Base-by-base conservation (phyloP, 305 asterid genomes). In the Plantago coronopus region DNA sequence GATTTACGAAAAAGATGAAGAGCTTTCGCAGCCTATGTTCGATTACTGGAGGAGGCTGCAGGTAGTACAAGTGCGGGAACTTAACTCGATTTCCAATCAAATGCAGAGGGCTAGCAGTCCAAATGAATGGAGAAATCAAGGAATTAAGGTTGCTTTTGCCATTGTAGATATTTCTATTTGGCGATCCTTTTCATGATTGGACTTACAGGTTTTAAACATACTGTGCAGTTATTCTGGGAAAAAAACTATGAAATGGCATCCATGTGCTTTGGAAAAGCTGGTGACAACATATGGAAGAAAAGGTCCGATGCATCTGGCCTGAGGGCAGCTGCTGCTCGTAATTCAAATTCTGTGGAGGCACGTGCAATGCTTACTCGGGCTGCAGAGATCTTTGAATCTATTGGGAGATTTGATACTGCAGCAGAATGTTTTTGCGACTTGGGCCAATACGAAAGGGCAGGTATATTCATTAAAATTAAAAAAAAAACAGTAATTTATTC, bases 51-150 rank as follows among this genome's bases (percentile, higher is more conserved):
- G 61, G 59, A 75, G 73, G 59, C 49, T 79, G 71, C 68, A 76
- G 18, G 81, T 79, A 34, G 89, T 88, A 54, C 89, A 83, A 76
- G 74, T 69, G 44, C 73, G 70, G 43, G 70, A 78, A 59, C 68
- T 88, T 0, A 82, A 83, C 25, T 85, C 89, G 19, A 71, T 85
- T 51, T 85, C 82, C 1, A 69, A 72, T 34, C 87, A 81, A 17
- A 83, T 85, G 95, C 84, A 58, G 50, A 76, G 81, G 68, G 87
- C 86, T 10, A 85, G 96, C 81, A 81, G 76, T 54, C 82, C 81
- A 2, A 82, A 80, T 51, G 91, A 85, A 79, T 88, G 95, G 96
- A 85, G 67, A 75, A 43, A 79, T 14, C 78, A 75, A 53, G 96
- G 91, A 44, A 70, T 76, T 17, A 85, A 85, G 91, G 96, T 88